phyloP scores from a whole-genome alignment of 2,329 filamentous ascomycete species.

The Colletotrichum somersetense region DNA sequence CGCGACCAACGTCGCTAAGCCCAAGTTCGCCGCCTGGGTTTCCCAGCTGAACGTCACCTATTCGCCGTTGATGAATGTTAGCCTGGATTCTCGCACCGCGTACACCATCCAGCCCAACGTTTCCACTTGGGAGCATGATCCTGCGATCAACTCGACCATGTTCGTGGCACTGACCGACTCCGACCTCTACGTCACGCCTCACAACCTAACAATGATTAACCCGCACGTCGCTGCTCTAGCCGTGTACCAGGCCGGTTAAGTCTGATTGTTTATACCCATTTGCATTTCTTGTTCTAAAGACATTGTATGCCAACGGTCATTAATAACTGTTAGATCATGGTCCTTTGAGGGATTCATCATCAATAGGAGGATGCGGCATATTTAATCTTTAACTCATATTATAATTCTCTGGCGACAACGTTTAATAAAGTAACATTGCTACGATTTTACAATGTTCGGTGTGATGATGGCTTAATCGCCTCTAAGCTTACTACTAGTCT shows the following conservation, averaged over 20 bases:
- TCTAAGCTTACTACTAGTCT: too few relatives aligned
- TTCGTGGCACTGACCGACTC: constrained; percentile 82
- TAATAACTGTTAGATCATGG: neutral
- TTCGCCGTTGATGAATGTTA: constrained; percentile 68
- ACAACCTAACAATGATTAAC: constrained; percentile 81
- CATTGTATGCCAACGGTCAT: neutral
- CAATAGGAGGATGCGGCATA: neutral
- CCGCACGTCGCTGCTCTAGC: constrained; percentile 81
- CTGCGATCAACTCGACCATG: constrained; percentile 81
- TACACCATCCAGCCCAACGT: constrained; percentile 80
- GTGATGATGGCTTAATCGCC: rapidly evolving
- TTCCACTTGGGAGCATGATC: constrained; percentile 75
- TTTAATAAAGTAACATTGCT: neutral
- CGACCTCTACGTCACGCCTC: constrained; percentile 78
- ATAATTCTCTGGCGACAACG: neutral
- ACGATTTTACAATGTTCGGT: rapidly evolving
- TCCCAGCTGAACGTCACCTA: constrained; percentile 83
- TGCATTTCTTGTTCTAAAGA: neutral
- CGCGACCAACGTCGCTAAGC: constrained; percentile 66
- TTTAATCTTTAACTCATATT: neutral
- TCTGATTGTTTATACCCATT: neutral
- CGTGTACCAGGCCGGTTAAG: constrained; percentile 82
- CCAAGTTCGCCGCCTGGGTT: constrained; percentile 81
- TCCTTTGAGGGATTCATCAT: neutral
- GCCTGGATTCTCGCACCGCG: constrained; percentile 62